Evolutionary conservation across 495 filamentous ascomycete genomes (phyloP), one percentile per base, ranked within the genome.

Genomic region (Penicillium malachiteum): DNA sequence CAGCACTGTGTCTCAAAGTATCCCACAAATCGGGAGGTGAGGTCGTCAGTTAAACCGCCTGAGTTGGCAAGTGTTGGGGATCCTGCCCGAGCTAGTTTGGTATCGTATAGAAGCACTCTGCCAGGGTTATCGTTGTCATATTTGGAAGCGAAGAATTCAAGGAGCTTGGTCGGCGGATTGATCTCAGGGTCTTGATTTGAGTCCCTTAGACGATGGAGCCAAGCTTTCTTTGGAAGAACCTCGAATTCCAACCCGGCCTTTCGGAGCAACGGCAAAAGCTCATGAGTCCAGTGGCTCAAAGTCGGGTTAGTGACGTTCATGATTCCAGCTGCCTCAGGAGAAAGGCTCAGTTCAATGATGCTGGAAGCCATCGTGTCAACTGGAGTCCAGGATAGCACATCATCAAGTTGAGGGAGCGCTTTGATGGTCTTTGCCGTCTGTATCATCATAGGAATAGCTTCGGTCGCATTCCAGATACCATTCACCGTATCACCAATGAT

Each of bases 371-470:
- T 80, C 6, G 78, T 50, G 62, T 87, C 83, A 1, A 86, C 80
- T 0, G 84, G 81, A 10, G 87, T 66, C 85, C 85, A 88, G 35
- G 69, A 72, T 14, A 84, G 62, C 26, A 74, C 60, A 38, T 83
- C 75, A 3, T 76, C 59, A 0, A 89, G 68, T 13, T 70, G 59
- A 0, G 85, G 85, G 1, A 89, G 68, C 43, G 73, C 76, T 0
- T 74, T 73, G 12, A 80, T 74, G 0, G 79, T 64, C 10, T 58
- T 60, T 11, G 75, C 72, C 0, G 68, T 76, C 34, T 75, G 76
- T 7, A 87, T 59, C 71, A 87, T 80, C 53, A 86, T 62, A 12
- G 85, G 83, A 71, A 84, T 87, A 5, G 83, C 84, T 61, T 88
- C 85, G 2, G 71, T 80, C 33, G 71, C 62, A 58, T 86, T 88